Conservation (phyloP, 2,329 filamentous ascomycete species). For the Exophiala spinifera region DNA sequence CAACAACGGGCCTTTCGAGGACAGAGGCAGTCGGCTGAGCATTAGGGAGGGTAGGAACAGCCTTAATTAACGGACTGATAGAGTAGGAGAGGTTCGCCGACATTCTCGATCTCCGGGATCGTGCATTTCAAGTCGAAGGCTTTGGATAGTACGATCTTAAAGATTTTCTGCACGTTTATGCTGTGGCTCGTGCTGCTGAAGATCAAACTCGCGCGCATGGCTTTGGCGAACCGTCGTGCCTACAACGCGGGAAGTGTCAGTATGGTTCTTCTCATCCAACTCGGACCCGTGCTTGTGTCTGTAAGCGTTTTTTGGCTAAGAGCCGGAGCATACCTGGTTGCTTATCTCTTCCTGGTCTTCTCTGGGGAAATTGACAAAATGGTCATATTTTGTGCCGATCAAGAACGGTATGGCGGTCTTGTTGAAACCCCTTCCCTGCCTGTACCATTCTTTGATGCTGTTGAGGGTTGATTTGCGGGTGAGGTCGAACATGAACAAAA, state of each 20-base stretch:
- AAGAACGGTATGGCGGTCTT: slow-evolving; percentile 99
- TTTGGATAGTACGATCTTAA: slow-evolving; percentile 98
- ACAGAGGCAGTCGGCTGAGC: too few relatives aligned
- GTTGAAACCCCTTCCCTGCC: slow-evolving; percentile 96
- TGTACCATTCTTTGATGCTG: slow-evolving; percentile 99
- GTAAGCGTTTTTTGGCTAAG: background rate
- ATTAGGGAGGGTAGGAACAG: background rate
- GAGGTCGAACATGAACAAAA: slow-evolving; percentile 99
- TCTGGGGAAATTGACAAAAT: slow-evolving; percentile 96
- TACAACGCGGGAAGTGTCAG: slow-evolving; percentile 37
- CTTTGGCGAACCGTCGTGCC: slow-evolving; percentile 94
- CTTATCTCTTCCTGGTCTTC: slow-evolving; percentile 99
- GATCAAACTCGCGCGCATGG: slow-evolving; percentile 95
- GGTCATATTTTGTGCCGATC: slow-evolving; percentile 97
- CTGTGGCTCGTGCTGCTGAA: slow-evolving; percentile 99
- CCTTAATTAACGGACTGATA: slow-evolving; percentile 62
- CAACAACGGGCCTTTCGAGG: too few relatives aligned
- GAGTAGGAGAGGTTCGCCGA: slow-evolving; percentile 89
- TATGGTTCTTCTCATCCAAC: too few relatives aligned
- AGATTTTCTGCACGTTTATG: slow-evolving; percentile 99
- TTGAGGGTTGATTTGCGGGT: slow-evolving; percentile 97
- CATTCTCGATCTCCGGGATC: slow-evolving; percentile 97
- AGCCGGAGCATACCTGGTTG: slow-evolving; percentile 64
- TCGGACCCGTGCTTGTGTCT: background rate
- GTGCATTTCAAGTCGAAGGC: slow-evolving; percentile 98